A percentile compares a stretch with the other conserved stretches of the same genome.
Evolutionary conservation across 768 basidiomycete genomes (phyloP).

Genomic region (Serendipita indica): DNA sequence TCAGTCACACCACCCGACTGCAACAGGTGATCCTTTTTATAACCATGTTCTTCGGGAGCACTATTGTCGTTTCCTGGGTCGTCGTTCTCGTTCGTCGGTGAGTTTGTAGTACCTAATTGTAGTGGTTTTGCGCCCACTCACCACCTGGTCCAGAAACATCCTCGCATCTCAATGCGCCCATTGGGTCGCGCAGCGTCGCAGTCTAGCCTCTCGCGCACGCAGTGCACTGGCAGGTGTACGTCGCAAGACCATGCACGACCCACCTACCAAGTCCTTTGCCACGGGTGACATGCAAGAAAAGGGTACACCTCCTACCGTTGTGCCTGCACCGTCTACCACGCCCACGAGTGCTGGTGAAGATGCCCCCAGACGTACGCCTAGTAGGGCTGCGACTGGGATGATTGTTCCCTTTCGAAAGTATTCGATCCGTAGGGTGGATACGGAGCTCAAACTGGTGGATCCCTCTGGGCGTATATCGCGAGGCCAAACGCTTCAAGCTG

Average conservation of each 20-base stretch:
- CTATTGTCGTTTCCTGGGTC: background rate
- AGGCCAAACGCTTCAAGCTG: background rate
- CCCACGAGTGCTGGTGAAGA: background rate
- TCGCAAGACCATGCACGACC: background rate
- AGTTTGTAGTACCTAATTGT: background rate
- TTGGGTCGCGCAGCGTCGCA: slow-evolving; percentile 1
- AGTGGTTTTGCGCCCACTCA: background rate
- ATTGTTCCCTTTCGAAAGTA: background rate
- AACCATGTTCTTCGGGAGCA: background rate
- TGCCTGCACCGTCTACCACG: background rate
- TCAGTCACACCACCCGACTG: slow-evolving; percentile 29
- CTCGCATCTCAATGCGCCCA: background rate
- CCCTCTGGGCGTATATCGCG: background rate
- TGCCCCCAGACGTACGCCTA: background rate
- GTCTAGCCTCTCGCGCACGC: background rate
- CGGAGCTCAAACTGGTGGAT: background rate
- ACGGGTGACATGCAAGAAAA: background rate
- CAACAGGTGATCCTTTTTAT: slow-evolving; percentile 2
- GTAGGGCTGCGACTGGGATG: background rate
- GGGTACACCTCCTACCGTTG: background rate
- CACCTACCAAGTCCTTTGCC: background rate
- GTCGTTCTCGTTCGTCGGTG: slow-evolving; percentile 2
- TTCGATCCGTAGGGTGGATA: background rate
- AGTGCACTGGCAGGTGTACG: background rate
- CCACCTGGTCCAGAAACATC: background rate